These are phyloP conservation scores for Misopates orontium DNA, from an alignment of 257 asterid genomes.

Conservation along the genomic window DNA sequence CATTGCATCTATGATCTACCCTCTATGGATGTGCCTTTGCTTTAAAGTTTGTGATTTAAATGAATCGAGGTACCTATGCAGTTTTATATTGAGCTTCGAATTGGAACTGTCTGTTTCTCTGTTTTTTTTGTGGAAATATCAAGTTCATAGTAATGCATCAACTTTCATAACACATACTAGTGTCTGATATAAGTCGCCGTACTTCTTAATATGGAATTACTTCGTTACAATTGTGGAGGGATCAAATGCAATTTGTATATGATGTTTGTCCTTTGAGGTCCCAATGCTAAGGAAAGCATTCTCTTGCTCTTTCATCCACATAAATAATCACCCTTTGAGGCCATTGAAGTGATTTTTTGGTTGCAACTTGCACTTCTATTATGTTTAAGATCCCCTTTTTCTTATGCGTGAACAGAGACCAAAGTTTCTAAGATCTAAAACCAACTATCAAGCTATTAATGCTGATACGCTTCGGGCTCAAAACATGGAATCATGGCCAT, in stretches of 20 bases:
- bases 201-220: background rate
- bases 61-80: too few species aligned
- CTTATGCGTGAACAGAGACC: conserved; percentile 61
- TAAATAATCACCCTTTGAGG: background rate
- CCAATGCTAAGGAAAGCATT: too few species aligned
- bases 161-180: too few species aligned
- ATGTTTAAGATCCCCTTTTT: background rate
- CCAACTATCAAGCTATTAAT: conserved; percentile 76
- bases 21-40: background rate
- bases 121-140: too few species aligned
- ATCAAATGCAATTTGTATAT: too few species aligned
- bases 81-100: too few species aligned
- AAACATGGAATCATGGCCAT: conserved; percentile 74
- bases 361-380: background rate
- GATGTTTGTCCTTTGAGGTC: background rate
- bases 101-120: too few species aligned
- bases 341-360: background rate
- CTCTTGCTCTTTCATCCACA: background rate
- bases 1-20: background rate
- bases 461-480: conserved; percentile 81
- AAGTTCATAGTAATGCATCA: too few species aligned
- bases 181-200: background rate
- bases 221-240: too few species aligned
- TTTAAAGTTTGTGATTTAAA: background rate
- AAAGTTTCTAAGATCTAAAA: conserved; percentile 58